phyloP scores from a whole-genome alignment of 2,329 filamentous ascomycete genomes.

The Fusarium buxicola region DNA sequence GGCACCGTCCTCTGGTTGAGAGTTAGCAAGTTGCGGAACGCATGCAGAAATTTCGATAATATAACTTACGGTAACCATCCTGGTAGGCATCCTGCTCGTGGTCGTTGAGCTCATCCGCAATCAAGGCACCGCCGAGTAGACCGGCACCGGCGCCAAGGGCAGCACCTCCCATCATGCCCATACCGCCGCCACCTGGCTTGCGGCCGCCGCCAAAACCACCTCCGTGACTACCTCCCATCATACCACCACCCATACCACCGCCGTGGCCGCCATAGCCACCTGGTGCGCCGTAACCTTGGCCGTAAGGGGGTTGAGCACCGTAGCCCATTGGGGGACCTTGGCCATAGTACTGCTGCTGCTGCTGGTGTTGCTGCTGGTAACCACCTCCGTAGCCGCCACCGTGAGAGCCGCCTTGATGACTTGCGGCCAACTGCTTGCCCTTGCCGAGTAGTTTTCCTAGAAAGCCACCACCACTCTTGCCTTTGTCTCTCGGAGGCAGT shows the following conservation, averaged over 20 bases:
- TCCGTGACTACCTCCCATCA: slow-evolving; percentile 46
- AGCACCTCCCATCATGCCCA: slow-evolving; percentile 79
- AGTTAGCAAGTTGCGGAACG: slow-evolving; percentile 28
- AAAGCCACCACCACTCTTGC: slow-evolving; percentile 58
- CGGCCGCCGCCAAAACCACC: slow-evolving; percentile 49
- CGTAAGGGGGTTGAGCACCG: slow-evolving; percentile 44
- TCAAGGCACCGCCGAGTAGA: slow-evolving; percentile 79
- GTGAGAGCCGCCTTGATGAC: slow-evolving; percentile 36
- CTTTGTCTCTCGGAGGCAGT: slow-evolving; percentile 55
- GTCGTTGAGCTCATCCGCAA: slow-evolving; percentile 75
- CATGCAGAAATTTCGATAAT: background rate
- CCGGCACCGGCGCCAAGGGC: slow-evolving; percentile 85
- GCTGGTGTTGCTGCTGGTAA: slow-evolving; percentile 48
- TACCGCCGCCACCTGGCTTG: slow-evolving; percentile 55
- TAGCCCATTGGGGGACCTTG: slow-evolving; percentile 46
- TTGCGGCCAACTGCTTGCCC: slow-evolving; percentile 53
- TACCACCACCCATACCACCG: slow-evolving; percentile 45
- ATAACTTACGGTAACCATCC: slow-evolving; percentile 56
- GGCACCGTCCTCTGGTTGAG: slow-evolving; percentile 47
- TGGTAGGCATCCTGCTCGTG: slow-evolving; percentile 68
- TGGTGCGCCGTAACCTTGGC: slow-evolving; percentile 34
- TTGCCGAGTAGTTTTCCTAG: slow-evolving; percentile 66
- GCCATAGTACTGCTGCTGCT: slow-evolving; percentile 43
- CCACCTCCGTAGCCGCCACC: slow-evolving; percentile 43
- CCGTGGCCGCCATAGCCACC: slow-evolving; percentile 45